Base-by-base conservation (phyloP, 2,329 filamentous ascomycete species). In the Penicillium palitans region DNA sequence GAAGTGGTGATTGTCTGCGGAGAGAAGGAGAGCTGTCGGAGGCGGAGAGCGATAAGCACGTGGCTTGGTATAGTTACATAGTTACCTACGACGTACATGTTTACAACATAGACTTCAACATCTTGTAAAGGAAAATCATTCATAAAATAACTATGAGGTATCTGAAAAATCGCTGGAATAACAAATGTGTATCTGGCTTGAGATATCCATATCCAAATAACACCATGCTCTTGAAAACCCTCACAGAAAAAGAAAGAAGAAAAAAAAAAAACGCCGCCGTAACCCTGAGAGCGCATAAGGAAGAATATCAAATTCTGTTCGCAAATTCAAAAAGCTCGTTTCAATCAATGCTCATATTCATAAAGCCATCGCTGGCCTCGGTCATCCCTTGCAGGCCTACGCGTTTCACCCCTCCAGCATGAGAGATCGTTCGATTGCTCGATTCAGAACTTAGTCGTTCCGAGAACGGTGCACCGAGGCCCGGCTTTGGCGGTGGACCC, bases 311-410 rank as follows among this genome's bases (percentile, higher is more conserved):
- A 45, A 44, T 31, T 31, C 25, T 9, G 24, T 15, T 25, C 19
- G 17, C 19, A 39, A 40, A 39, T 19, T 6, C 40, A 27, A 33
- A 41, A 40, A 15, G 12, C 19, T 31, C 19, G 8, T 21, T 51
- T 59, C 49, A 96, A 74, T 97, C 93, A 69, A 97, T 96, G 74
- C 90, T 96, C 90, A 98, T 95, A 68, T 93, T 92, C 89, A 96
- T 96, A 64, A 97, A 82, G 2, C 92, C 90, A 73, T 97, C 93
- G 72, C 91, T 91, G n/a, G 93, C 93, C 75, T 97, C 93, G 19
- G 86, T 89, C 93, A 98, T 97, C 1, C 93, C 91, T 76, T 97
- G 93, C 66, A 96, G 83, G 9, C 91, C 91, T 15, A 96, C 81
- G 35, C 90, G 62, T 80, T 88, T 83, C 31, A 74, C 46, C n/a